Percentiles rank a stretch among this genome's conserved stretches.
These are phyloP conservation scores for Pisolithus marmoratus DNA, from an alignment of 768 basidiomycete genomes.

Conservation along the genomic window DNA sequence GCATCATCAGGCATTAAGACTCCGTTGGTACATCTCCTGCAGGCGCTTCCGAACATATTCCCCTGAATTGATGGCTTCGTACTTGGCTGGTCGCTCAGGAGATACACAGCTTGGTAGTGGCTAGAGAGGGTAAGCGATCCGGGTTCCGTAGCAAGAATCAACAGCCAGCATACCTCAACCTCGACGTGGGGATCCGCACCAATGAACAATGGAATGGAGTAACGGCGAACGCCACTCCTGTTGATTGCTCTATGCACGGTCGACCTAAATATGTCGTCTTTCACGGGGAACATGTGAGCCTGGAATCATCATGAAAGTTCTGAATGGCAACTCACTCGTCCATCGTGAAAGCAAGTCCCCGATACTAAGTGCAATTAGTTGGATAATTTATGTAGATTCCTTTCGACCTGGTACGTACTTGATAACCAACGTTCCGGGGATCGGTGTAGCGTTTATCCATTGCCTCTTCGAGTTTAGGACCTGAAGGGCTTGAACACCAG, in stretches of 20 bases:
- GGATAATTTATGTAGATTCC: too few relatives aligned
- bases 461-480: too few relatives aligned
- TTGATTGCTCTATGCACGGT: constrained; percentile 87
- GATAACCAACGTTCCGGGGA: too few relatives aligned
- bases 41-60: constrained; percentile 77
- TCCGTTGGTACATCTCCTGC: constrained; percentile 36
- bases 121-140: constrained; percentile 8
- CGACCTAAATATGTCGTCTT: constrained; percentile 87
- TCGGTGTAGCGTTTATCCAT: too few relatives aligned
- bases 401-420: too few relatives aligned
- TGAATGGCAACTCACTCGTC: too few relatives aligned
- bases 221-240: constrained; percentile 60
- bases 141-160: not conserved
- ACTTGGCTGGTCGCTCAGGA: constrained; percentile 52
- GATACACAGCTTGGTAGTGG: constrained; percentile 47
- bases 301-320: too few relatives aligned
- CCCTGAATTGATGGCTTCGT: constrained; percentile 70
- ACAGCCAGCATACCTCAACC: constrained; percentile 52
- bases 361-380: too few relatives aligned
- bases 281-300: too few relatives aligned
- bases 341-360: too few relatives aligned
- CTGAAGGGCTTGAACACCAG: too few relatives aligned
- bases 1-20: not conserved
- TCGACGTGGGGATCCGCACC: constrained; percentile 82
- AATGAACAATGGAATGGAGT: constrained; percentile 87